These are phyloP conservation scores for Lecanicillium sp. DNA, from an alignment of 2,329 filamentous ascomycete genomes.

Conservation along the genomic window DNA sequence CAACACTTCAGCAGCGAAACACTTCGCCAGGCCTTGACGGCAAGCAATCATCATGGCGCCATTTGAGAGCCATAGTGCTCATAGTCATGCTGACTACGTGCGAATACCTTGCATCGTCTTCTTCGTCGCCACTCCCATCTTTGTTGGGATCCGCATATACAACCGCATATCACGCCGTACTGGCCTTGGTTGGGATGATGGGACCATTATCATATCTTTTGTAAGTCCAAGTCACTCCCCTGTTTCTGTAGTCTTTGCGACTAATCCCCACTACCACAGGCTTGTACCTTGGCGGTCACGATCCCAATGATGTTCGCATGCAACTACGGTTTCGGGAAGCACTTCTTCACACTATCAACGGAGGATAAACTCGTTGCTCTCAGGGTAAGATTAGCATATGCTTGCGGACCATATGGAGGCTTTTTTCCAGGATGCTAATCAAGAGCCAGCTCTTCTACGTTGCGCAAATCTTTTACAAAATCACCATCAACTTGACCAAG, in stretches of 20 bases:
- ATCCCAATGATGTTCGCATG: conserved; percentile 32
- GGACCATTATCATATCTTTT: conserved; percentile 32
- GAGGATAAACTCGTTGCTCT: conserved; percentile 28
- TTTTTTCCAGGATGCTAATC: background rate
- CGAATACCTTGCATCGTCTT: conserved; percentile 32
- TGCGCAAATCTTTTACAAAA: conserved; percentile 46
- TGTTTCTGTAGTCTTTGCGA: background rate
- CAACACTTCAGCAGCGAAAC: no score
- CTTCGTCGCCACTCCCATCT: conserved; percentile 32
- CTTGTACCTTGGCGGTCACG: conserved; percentile 27
- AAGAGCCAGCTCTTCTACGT: conserved; percentile 37
- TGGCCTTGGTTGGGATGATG: conserved; percentile 33
- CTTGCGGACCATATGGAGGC: background rate
- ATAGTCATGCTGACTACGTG: conserved; percentile 30
- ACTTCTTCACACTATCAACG: conserved; percentile 24
- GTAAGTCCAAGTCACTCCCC: conserved; percentile 17
- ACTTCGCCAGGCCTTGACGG: no score
- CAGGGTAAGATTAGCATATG: conserved; percentile 17
- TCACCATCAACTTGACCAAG: conserved; percentile 46
- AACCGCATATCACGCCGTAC: conserved; percentile 28
- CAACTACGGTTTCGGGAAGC: conserved; percentile 34
- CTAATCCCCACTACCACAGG: conserved; percentile 14
- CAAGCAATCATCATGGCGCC: conserved; percentile 15
- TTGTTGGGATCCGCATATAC: conserved; percentile 31
- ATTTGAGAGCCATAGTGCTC: conserved; percentile 20